A percentile compares a stretch with the other conserved stretches of the same genome.
Evolutionary conservation across 305 asterid genomes (phyloP).

Genomic region (Ruellia speciosa): DNA sequence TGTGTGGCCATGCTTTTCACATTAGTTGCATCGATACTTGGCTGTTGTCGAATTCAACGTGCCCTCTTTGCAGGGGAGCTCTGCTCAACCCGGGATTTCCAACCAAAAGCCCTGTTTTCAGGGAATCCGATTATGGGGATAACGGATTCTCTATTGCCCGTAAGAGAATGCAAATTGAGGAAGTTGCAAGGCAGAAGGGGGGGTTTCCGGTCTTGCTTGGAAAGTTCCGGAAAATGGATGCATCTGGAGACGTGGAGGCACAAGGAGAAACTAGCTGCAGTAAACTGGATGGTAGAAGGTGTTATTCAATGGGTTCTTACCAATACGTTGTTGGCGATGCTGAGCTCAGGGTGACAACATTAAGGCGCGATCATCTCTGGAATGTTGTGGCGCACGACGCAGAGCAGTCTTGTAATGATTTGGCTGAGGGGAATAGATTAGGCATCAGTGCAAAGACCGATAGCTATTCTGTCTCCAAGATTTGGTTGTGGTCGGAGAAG

Average conservation of each 20-base stretch:
- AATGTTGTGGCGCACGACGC: constrained; percentile 19
- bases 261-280: constrained; percentile 58
- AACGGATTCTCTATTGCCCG: constrained; percentile 25
- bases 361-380: constrained; percentile 27
- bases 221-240: constrained; percentile 49
- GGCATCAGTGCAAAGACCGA: not conserved
- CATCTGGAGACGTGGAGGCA: constrained; percentile 22
- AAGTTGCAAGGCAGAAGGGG: constrained; percentile 36
- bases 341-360: constrained; percentile 44
- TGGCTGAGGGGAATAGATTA: constrained; percentile 12
- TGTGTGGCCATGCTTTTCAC: constrained; percentile 80
- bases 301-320: constrained; percentile 86
- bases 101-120: constrained; percentile 45
- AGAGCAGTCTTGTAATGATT: constrained; percentile 21
- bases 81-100: constrained; percentile 58
- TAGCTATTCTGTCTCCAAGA: constrained; percentile 6
- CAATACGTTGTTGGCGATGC: constrained; percentile 67
- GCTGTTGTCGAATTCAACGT: constrained; percentile 70
- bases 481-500: constrained; percentile 8
- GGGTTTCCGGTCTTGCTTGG: constrained; percentile 69
- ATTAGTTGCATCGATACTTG: constrained; percentile 73
- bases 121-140: constrained; percentile 23
- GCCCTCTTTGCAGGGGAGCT: constrained; percentile 67
- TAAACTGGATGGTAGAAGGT: constrained; percentile 65
- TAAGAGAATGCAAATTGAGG: constrained; percentile 48